Conservation (phyloP, 495 filamentous ascomycete genomes). For the Letharia columbiana region DNA sequence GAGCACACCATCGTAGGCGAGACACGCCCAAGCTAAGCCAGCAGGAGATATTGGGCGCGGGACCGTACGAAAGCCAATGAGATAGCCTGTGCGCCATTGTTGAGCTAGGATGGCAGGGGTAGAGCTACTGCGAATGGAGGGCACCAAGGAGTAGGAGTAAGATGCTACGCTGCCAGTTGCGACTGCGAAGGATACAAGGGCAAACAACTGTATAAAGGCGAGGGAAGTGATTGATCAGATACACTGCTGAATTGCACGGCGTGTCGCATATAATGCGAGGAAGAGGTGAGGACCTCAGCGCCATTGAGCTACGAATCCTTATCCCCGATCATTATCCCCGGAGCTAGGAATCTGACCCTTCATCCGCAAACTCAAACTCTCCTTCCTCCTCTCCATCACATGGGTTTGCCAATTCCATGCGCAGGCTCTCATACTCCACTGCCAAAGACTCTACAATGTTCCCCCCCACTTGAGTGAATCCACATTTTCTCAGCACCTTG, state of each 20-base stretch:
- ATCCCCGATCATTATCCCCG: background rate
- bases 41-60: background rate
- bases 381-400: background rate
- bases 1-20: background rate
- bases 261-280: too few relatives aligned
- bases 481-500: conserved; percentile 10
- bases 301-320: background rate
- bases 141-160: background rate
- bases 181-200: background rate
- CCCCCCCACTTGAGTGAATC: conserved; percentile 15
- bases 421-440: conserved; percentile 17
- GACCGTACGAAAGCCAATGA: background rate
- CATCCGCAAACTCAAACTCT: background rate
- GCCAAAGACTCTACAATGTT: conserved; percentile 13
- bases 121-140: background rate
- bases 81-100: background rate
- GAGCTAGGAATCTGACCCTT: background rate
- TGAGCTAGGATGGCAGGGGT: background rate
- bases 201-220: too few relatives aligned
- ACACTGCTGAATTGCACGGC: too few relatives aligned
- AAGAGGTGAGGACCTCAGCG: too few relatives aligned
- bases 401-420: conserved; percentile 12
- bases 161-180: background rate
- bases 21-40: background rate
- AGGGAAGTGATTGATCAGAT: too few relatives aligned